These are phyloP conservation scores for Phymatotrichopsis omnivora DNA, from an alignment of 2,329 filamentous ascomycete genomes.

Conservation along the genomic window DNA sequence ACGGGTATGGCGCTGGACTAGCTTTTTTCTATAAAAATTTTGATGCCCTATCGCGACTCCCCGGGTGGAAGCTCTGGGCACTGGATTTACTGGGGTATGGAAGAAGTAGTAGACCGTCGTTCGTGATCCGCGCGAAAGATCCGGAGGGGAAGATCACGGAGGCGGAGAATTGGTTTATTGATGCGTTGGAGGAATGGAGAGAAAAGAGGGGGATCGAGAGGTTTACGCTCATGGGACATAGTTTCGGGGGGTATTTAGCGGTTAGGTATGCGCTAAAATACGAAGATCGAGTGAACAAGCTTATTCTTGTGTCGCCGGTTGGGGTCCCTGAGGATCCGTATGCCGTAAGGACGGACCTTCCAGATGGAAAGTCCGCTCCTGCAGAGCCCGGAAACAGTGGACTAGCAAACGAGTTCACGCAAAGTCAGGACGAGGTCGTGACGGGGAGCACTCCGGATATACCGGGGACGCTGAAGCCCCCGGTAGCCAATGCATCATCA, in stretches of 20 bases:
- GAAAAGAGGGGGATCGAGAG: conserved; percentile 77
- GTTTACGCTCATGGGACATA: conserved; percentile 89
- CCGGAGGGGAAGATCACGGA: conserved; percentile 70
- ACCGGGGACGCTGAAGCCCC: conserved; percentile 23
- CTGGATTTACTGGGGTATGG: conserved; percentile 96
- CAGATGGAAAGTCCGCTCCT: conserved; percentile 35
- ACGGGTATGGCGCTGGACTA: conserved; percentile 90
- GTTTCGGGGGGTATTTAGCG: conserved; percentile 86
- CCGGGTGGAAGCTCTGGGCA: conserved; percentile 82
- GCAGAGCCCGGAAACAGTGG: too few species aligned
- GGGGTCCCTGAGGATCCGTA: conserved; percentile 92
- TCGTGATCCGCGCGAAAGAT: conserved; percentile 75
- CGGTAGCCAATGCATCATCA: conserved; percentile 37
- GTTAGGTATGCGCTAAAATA: conserved; percentile 95
- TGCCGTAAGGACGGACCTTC: conserved; percentile 69
- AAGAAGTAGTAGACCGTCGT: conserved; percentile 70
- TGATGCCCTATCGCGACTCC: conserved; percentile 66
- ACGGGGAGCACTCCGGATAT: conserved; percentile 30
- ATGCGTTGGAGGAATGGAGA: conserved; percentile 93
- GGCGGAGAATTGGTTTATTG: conserved; percentile 91
- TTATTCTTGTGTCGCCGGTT: conserved; percentile 88
- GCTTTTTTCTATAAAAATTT: conserved; percentile 99
- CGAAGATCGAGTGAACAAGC: conserved; percentile 74
- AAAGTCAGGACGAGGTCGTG: conserved; percentile 17
- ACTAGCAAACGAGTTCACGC: conserved; percentile 7